Conservation (phyloP, 805 yeast genomes). For the Ogataea populi-albae region DNA sequence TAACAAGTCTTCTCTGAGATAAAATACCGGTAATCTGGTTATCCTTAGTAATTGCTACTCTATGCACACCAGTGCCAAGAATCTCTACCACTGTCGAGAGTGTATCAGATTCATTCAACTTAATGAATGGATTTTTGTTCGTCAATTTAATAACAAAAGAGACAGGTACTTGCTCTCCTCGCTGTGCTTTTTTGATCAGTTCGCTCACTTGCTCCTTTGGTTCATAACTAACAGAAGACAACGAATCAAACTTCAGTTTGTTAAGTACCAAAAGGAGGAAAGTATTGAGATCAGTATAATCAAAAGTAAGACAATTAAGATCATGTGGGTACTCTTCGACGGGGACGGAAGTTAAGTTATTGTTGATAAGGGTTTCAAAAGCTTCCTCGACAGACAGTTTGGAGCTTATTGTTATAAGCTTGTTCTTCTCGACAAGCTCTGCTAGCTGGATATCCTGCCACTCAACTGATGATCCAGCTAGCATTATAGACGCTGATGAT, state of each 20-base stretch:
- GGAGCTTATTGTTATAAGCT: slow-evolving; percentile 67
- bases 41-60: slow-evolving; percentile 69
- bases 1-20: slow-evolving; percentile 85
- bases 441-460: slow-evolving; percentile 73
- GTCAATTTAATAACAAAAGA: slow-evolving; percentile 80
- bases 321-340: slow-evolving; percentile 57
- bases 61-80: slow-evolving; percentile 92
- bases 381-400: slow-evolving; percentile 81
- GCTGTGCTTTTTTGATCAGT: slow-evolving; percentile 62
- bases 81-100: slow-evolving; percentile 76
- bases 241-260: slow-evolving; percentile 45
- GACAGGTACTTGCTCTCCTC: slow-evolving; percentile 89
- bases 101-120: slow-evolving; percentile 66
- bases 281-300: slow-evolving; percentile 86
- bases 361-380: slow-evolving; percentile 67
- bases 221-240: slow-evolving; percentile 33
- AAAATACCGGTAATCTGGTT: slow-evolving; percentile 74
- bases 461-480: slow-evolving; percentile 38
- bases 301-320: slow-evolving; percentile 78
- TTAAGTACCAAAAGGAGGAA: slow-evolving; percentile 82
- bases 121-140: slow-evolving; percentile 84
- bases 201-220: slow-evolving; percentile 39
- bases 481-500: slow-evolving; percentile 28
- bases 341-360: slow-evolving; percentile 84
- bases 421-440: slow-evolving; percentile 76